phyloP scores from a whole-genome alignment of 257 asterid genomes.

The Solanum acaule region DNA sequence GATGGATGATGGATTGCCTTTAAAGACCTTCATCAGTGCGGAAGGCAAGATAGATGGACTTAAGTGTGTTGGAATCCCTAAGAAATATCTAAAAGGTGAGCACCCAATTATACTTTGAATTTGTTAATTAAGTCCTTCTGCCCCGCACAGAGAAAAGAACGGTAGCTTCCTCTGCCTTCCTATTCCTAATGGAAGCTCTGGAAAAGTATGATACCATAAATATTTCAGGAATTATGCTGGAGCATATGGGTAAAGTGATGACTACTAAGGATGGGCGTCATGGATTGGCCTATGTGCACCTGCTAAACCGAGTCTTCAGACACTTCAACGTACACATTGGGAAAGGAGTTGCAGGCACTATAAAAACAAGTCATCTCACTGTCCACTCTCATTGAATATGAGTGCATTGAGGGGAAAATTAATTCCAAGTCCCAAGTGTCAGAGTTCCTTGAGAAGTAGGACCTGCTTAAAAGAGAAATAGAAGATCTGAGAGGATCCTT shows the following conservation, averaged over 20 bases:
- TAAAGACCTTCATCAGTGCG: background rate
- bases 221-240: background rate
- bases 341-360: background rate
- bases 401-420: background rate
- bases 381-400: background rate
- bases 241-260: background rate
- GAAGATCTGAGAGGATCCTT: too few species aligned
- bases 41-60: background rate
- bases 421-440: background rate
- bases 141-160: background rate
- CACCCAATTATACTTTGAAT: too few species aligned
- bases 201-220: too few species aligned
- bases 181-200: background rate
- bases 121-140: too few species aligned
- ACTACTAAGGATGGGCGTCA: background rate
- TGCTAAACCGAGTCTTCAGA: background rate
- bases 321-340: background rate
- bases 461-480: background rate
- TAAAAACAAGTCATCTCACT: background rate
- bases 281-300: background rate
- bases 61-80: background rate
- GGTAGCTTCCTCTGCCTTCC: background rate
- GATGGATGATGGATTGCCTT: background rate
- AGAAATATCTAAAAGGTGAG: background rate
- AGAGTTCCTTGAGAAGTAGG: too few species aligned